Evolutionary conservation across 164 flowering plant genomes (phyloP), one percentile per base, ranked within the genome.

Genomic region (Warburgia ugandensis): DNA sequence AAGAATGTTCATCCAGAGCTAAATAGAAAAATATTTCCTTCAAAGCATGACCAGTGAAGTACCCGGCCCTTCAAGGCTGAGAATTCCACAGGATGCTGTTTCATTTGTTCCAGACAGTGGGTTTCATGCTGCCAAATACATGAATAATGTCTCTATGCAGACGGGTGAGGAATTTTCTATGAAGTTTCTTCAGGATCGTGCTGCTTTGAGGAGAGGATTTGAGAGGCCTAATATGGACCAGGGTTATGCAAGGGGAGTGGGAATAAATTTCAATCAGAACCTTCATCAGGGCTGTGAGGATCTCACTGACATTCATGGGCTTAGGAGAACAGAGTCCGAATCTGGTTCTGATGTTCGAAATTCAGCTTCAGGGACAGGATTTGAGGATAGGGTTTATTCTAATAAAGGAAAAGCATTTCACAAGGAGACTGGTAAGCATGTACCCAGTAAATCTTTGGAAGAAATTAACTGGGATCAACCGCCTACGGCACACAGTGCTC

Each of bases 81-180:
- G 60, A 66, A 51, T 52, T 41, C 62, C 48, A 27, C 55, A 57
- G 31, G 77, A 69, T 19, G 8, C 30, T 56, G 50, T 46, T 47
- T 29, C 20, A 41, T 47, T 31, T 52, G 60, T 36, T 43, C 30
- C 62, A 2, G 31, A 41, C 16, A 43, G 32, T 14, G 50, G 55
- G 29, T 25, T 29, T 17, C 45, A 20, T 17, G 39, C 36, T 0
- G 65, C 56, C 13, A 47, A 52, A 16, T 57, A 48, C 62, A 67
- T n/a, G 45, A 60, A 62, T 31, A 69, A 78, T 58, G 48, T 81
- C 26, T 84, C 80, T 56, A 47, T 66, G 54, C 89, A 78, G 72
- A 84, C 86, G 1, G 97, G 92, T 22, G 97, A 88, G 72, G 92
- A 81, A 52, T 88, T 88, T 58, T 76, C 86, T 13, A 2, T 62